phyloP scores from a whole-genome alignment of 2,329 filamentous ascomycete species.

The Penicillium sp. region DNA sequence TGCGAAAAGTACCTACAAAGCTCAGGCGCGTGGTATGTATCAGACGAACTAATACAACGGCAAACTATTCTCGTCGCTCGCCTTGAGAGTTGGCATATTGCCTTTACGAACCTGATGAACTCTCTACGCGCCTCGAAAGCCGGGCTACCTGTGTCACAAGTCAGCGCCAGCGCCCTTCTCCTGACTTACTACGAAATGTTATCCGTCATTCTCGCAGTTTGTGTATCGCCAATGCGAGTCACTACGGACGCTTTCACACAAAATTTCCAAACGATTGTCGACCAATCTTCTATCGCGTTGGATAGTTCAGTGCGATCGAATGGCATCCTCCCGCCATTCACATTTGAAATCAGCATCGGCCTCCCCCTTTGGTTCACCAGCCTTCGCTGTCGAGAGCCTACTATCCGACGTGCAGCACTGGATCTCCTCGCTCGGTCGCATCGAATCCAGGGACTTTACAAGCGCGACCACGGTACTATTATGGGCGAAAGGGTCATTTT shows the following conservation, averaged over 20 bases:
- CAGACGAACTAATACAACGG: conserved; percentile 14
- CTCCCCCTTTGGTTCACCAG: conserved; percentile 34
- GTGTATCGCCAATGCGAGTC: conserved; percentile 19
- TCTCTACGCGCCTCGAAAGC: neutral
- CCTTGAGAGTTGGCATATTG: conserved; percentile 25
- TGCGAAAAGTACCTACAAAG: conserved; percentile 20
- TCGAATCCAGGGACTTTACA: conserved; percentile 31
- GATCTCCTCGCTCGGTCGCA: conserved; percentile 25
- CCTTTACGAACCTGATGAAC: conserved; percentile 21
- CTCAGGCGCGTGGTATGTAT: conserved; percentile 7
- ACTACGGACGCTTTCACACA: conserved; percentile 22
- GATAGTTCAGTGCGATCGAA: conserved; percentile 19
- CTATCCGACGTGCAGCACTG: conserved; percentile 30
- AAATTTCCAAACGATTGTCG: conserved; percentile 29
- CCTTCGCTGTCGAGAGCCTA: conserved; percentile 34
- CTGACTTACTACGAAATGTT: conserved; percentile 26
- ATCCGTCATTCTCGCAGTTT: conserved; percentile 23
- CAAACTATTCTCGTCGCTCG: conserved; percentile 15
- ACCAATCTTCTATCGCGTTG: conserved; percentile 25
- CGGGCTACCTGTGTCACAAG: conserved; percentile 14
- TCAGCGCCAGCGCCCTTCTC: conserved; percentile 23
- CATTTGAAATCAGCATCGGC: conserved; percentile 32
- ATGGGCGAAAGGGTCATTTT: conserved; percentile 28
- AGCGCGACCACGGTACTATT: conserved; percentile 14
- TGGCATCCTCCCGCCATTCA: conserved; percentile 30